Base-by-base conservation (phyloP, 345 rosid species). In the Ceriops zippeliana region DNA sequence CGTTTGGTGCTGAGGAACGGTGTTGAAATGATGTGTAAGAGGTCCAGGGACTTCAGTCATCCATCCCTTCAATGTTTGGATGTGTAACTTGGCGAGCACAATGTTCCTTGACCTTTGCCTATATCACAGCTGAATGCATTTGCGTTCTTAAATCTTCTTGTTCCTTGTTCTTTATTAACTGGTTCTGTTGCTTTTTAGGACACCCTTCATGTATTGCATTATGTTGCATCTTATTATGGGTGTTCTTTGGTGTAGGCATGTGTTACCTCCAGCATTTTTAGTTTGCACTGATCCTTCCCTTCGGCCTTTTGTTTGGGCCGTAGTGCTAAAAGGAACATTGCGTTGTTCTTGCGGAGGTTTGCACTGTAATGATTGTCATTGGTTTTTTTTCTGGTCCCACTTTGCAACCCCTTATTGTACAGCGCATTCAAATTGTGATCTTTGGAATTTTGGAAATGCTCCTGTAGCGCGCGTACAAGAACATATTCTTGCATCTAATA, bases 231-330 rank as follows among this genome's bases (percentile, higher is more conserved):
- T 70, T 70, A 21, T 28, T 54, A 34, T 53, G 20, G 5, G 30
- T 6, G 11, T 7, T 53, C 52, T 37, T 13, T 37, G 20, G 17
- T 62, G 73, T 67, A 70, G 67, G 73, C 13, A 56, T 27, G 16
- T 22, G 11, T 46, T 10, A n/a, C 47, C 46, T 68, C 28, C 38
- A 54, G 16, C 58, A 21, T 27, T 26, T 27, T 27, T 21, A 56
- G 26, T 56, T 56, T 56, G 30, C 26, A 15, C 28, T 22, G 59
- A 10, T 7, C 11, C 30, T 58, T 47, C 13, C 35, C 17, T 13
- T 49, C 13, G n/a, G 46, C 4, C 30, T 31, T 60, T 49, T 69
- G 47, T 32, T 61, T 61, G 16, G 5, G 31, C 11, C 8, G 26
- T 0, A 16, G 54, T 21, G 31, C 21, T 47, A 32, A 30, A 46